Base-by-base conservation (phyloP, 352 stramenopile genomes). In the Globisporangium megalacanthum region DNA sequence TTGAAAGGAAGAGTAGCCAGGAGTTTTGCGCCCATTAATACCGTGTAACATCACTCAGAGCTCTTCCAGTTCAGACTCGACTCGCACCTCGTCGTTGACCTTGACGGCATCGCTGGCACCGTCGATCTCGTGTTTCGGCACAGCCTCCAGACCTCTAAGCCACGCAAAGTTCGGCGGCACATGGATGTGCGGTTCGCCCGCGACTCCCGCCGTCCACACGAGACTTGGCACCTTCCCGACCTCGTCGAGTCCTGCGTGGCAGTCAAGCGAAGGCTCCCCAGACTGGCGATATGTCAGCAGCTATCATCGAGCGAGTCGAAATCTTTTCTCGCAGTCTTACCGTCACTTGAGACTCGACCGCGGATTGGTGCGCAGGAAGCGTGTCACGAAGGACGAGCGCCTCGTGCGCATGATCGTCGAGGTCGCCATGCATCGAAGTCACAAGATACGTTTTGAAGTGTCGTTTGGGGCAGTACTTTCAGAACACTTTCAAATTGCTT, bases 91-190 rank as follows among this genome's bases (percentile, higher is more conserved):
- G 35, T 39, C 35, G 35, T 39, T 39, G 7, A 5, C 6, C 10
- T 39, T 13, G 35, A 5, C 6, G 35, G 35, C 35, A 39, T 39
- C 35, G 35, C 35, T 35, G 10, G 46, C 22, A 36, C 35, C 20
- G 35, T 13, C 35, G 10, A 39, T 39, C 35, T 13, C 35, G 6
- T 39, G 7, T 39, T 13, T 39, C 10, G 1, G 3, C 6, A 44
- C 31, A 37, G 35, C 48, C n/a, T 47, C 47, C 15, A 49, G 13
- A 2, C 50, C 58, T 17, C 51, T 48, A 13, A 49, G 17, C 78
- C 79, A 89, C 11, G 76, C 79, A 56, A 89, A 89, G 48, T 81
- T 79, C 1, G 68, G 25, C 8, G 76, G 76, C 20, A 65, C 69
- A 0, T 48, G 47, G 9, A 46, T 47, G 13, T 62, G 57, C 9